Conservation (phyloP, 495 filamentous ascomycete species). For the Aspergillus campestris region DNA sequence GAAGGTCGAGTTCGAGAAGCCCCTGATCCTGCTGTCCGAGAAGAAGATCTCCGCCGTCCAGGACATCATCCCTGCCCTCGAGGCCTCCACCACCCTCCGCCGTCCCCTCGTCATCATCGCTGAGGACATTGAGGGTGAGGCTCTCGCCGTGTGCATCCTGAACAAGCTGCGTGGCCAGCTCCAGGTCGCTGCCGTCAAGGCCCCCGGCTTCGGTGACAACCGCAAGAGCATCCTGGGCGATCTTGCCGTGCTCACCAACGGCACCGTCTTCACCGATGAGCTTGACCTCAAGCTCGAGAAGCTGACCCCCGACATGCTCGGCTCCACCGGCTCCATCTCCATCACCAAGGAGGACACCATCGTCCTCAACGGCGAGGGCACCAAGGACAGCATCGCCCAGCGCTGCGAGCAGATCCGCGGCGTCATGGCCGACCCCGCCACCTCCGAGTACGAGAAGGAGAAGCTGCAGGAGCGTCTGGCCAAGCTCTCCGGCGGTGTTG, state of each 20-base stretch:
- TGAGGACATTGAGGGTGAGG: conserved; percentile 98
- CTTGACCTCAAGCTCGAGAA: conserved; percentile 98
- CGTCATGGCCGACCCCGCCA: conserved; percentile 85
- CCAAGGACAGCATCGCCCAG: conserved; percentile 88
- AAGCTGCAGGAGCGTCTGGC: conserved; percentile 99
- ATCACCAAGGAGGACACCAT: conserved; percentile 99
- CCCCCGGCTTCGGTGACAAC: conserved; percentile 99
- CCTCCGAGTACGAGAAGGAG: conserved; percentile 99
- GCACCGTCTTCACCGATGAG: conserved; percentile 95
- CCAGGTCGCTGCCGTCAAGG: conserved; percentile 97
- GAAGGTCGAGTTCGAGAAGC: conserved; percentile 99
- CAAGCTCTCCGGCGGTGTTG: conserved; percentile 98
- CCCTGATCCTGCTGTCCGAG: conserved; percentile 93
- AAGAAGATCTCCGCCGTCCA: conserved; percentile 99
- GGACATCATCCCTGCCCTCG: conserved; percentile 96
- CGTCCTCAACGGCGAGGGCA: conserved; percentile 93
- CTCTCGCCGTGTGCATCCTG: conserved; percentile 94
- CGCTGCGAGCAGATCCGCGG: conserved; percentile 98
- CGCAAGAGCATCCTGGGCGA: conserved; percentile 98
- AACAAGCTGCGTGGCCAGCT: conserved; percentile 99
- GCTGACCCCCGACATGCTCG: conserved; percentile 89
- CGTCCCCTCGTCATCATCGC: conserved; percentile 97
- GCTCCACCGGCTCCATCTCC: conserved; percentile 94
- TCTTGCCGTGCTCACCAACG: conserved; percentile 89
- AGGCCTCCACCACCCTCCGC: conserved; percentile 90